phyloP scores from a whole-genome alignment of 169 alveolate species.

The Besnoitia besnoiti region DNA sequence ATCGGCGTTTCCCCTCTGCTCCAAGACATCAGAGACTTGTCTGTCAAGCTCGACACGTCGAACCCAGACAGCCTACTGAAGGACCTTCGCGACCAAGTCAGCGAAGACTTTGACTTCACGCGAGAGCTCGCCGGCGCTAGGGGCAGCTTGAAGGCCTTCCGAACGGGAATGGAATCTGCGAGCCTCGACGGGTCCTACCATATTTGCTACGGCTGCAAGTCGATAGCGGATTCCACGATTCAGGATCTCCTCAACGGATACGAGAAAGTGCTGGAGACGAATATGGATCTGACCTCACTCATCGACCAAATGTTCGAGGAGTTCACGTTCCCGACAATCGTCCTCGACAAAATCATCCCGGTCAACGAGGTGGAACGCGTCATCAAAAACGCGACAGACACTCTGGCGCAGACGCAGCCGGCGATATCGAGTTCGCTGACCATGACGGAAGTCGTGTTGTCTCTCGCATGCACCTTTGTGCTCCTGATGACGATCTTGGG shows the following conservation, averaged over 20 bases:
- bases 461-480: conserved; percentile 1
- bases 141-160: not conserved
- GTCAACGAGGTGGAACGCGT: conserved; percentile 8
- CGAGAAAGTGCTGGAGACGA: not conserved
- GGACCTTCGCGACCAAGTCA: not conserved
- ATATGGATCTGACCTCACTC: not conserved
- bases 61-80: not conserved
- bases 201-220: conserved; percentile 2
- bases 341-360: conserved; percentile 17
- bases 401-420: conserved; percentile 29
- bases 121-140: not conserved
- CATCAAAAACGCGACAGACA: not conserved
- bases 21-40: not conserved
- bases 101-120: not conserved
- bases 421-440: not conserved
- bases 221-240: not conserved
- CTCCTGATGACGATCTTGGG: not conserved
- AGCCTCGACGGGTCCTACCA: not conserved
- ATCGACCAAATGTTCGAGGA: not conserved
- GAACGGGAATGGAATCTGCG: not conserved
- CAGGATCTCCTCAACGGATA: not conserved
- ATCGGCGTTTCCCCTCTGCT: conserved; percentile 14
- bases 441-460: not conserved
- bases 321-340: conserved; percentile 22
- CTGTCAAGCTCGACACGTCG: not conserved